These are phyloP conservation scores for Solanum dulcamara DNA, from an alignment of 257 asterid species.

Conservation along the genomic window DNA sequence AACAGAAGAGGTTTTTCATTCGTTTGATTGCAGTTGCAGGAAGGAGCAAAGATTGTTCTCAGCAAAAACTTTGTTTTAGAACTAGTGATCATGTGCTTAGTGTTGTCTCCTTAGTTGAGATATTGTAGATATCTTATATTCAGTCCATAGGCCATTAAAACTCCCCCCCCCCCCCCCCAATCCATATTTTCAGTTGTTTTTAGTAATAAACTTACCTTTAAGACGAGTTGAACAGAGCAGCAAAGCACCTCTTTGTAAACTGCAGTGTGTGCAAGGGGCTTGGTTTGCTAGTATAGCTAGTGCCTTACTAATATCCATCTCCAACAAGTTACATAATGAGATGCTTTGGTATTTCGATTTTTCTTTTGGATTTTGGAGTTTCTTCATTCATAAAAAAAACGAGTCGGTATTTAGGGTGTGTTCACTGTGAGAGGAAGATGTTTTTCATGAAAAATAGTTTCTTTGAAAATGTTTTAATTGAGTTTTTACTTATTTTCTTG, in stretches of 20 bases:
- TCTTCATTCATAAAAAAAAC: neutral
- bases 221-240: neutral
- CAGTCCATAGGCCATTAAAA: neutral
- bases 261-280: neutral
- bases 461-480: neutral
- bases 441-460: neutral
- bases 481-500: neutral
- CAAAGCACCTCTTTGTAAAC: neutral
- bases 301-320: neutral
- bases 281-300: neutral
- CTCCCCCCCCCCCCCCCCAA: neutral
- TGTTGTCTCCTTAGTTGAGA: neutral
- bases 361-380: neutral
- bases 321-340: neutral
- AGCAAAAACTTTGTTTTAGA: neutral
- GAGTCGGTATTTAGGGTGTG: neutral
- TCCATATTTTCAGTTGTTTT: neutral
- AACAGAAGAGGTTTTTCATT: neutral
- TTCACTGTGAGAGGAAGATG: neutral
- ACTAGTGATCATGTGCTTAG: neutral
- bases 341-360: neutral
- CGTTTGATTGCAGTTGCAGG: neutral
- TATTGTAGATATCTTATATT: neutral
- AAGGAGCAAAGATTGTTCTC: neutral
- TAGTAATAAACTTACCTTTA: neutral